Conservation (phyloP, 768 basidiomycete genomes). For the Boletales sp. region DNA sequence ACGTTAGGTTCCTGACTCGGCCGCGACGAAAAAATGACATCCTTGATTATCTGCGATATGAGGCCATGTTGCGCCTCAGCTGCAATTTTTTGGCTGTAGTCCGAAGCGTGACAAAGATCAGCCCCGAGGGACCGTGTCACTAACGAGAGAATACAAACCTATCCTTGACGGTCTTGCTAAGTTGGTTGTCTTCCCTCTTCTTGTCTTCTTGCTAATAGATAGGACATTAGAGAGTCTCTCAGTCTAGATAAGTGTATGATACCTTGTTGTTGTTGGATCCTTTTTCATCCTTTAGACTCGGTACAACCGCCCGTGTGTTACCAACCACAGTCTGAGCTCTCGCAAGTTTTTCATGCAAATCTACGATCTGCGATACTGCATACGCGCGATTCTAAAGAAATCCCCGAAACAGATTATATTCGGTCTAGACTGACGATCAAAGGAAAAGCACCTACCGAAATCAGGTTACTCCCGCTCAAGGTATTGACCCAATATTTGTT, state of each 20-base stretch:
- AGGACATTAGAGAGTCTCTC: not conserved
- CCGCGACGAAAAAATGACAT: conserved; percentile 75
- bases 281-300: conserved; percentile 49
- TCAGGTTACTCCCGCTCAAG: conserved; percentile 85
- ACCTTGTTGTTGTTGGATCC: conserved; percentile 21
- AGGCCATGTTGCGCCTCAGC: conserved; percentile 92
- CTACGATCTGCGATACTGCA: conserved; percentile 85
- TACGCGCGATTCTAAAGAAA: conserved; percentile 84
- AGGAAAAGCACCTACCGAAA: conserved; percentile 59
- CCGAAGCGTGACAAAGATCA: not conserved
- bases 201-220: conserved; percentile 49
- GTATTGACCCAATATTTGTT: conserved; percentile 99
- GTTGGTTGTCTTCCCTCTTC: conserved; percentile 85
- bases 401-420: not conserved
- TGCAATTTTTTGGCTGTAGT: conserved; percentile 75
- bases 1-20: conserved; percentile 27
- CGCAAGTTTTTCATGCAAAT: conserved; percentile 85
- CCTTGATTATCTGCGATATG: conserved; percentile 90
- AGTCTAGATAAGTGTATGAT: not conserved
- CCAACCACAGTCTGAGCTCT: conserved; percentile 61
- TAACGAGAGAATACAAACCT: conserved; percentile 46
- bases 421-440: not conserved
- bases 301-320: conserved; percentile 55
- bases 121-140: not conserved
- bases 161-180: conserved; percentile 89